A percentile compares a stretch with the other conserved stretches of the same genome.
Conservation (phyloP, 2,329 filamentous ascomycete genomes). For the Fusarium sacchari region DNA sequence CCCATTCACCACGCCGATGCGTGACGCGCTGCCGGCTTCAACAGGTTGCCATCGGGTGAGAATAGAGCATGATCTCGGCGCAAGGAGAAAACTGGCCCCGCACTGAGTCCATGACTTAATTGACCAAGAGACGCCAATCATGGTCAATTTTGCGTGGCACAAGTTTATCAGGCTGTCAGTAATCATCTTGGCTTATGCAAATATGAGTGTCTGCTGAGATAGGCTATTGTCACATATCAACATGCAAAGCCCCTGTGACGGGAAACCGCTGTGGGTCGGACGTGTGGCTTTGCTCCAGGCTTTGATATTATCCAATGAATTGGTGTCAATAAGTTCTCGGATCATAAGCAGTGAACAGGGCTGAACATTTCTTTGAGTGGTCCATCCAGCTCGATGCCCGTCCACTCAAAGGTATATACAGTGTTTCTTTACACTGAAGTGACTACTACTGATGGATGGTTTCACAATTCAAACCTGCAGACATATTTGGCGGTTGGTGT, state of each 20-base stretch:
- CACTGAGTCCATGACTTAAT: not conserved
- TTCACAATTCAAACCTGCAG: no score
- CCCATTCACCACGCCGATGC: not conserved
- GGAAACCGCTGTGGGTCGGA: not conserved
- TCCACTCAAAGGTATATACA: not conserved
- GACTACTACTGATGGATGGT: not conserved
- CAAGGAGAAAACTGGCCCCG: no score
- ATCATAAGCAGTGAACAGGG: not conserved
- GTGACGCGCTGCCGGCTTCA: not conserved
- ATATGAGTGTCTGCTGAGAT: not conserved
- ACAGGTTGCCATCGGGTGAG: not conserved
- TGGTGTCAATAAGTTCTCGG: not conserved
- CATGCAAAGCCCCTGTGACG: not conserved
- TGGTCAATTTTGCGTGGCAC: not conserved
- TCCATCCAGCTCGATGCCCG: not conserved
- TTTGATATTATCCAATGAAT: not conserved
- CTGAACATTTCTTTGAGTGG: not conserved
- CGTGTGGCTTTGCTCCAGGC: not conserved
- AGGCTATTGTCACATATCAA: not conserved
- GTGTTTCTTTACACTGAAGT: rapidly evolving
- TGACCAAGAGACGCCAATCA: not conserved
- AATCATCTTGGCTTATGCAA: not conserved
- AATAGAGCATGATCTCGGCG: not conserved
- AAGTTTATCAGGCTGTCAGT: not conserved
- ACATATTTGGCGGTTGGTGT: not conserved